phyloP scores from a whole-genome alignment of 176 grass and related monocot species.

The Zoysia japonica region DNA sequence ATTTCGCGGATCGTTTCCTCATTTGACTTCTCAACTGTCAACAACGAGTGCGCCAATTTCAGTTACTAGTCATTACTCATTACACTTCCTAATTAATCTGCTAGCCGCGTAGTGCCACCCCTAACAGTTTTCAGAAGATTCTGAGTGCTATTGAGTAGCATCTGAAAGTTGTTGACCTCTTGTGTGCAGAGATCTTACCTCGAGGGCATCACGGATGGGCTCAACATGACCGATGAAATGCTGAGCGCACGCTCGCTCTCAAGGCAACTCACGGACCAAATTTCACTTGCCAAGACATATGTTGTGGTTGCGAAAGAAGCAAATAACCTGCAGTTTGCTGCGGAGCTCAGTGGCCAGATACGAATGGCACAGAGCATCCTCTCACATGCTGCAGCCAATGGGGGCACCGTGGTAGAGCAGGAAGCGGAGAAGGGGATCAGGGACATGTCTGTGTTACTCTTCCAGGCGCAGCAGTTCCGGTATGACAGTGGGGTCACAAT shows the following conservation, averaged over 20 bases:
- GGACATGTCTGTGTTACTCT: constrained; percentile 79
- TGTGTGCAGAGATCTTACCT: constrained; percentile 64
- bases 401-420: constrained; percentile 36
- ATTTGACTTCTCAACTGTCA: neutral
- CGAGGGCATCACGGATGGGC: constrained; percentile 50
- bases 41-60: too few relatives aligned
- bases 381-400: constrained; percentile 47
- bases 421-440: constrained; percentile 66
- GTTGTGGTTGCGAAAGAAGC: constrained; percentile 67
- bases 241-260: constrained; percentile 67
- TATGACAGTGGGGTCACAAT: constrained; percentile 73
- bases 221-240: constrained; percentile 89
- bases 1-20: too few relatives aligned
- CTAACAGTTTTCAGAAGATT: neutral
- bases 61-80: too few relatives aligned
- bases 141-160: neutral
- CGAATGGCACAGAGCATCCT: constrained; percentile 66
- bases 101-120: neutral
- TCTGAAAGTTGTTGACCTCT: constrained; percentile 17
- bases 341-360: constrained; percentile 66
- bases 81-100: neutral
- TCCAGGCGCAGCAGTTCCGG: constrained; percentile 76
- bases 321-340: constrained; percentile 79
- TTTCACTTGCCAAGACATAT: constrained; percentile 88
- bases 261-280: constrained; percentile 84